These are phyloP conservation scores for Hymenoscyphus linearis DNA, from an alignment of 2,329 filamentous ascomycete genomes.

Conservation along the genomic window DNA sequence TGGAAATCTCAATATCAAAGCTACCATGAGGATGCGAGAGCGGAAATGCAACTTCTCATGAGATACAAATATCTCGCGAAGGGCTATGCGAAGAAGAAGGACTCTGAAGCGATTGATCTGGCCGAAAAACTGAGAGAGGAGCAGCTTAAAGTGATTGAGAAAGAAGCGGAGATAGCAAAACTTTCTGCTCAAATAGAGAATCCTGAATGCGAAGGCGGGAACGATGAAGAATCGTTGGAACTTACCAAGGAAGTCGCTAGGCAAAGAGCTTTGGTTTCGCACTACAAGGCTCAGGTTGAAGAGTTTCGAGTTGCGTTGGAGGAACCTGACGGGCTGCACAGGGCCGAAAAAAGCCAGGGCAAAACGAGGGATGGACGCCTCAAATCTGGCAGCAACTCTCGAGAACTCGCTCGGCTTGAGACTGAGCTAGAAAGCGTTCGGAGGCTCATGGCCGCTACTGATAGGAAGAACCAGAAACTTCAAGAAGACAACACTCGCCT, in stretches of 20 bases:
- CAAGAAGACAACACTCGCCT: conserved; percentile 30
- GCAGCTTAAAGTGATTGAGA: conserved; percentile 55
- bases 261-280: conserved; percentile 51
- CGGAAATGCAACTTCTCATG: conserved; percentile 71
- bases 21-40: conserved; percentile 67
- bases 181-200: conserved; percentile 52
- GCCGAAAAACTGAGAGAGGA: conserved; percentile 62
- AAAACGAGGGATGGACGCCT: conserved; percentile 46
- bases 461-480: conserved; percentile 31
- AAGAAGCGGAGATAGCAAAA: conserved; percentile 59
- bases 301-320: conserved; percentile 50
- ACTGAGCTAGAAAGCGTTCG: conserved; percentile 50
- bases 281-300: conserved; percentile 55
- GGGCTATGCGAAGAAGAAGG: conserved; percentile 73
- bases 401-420: conserved; percentile 44
- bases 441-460: conserved; percentile 43
- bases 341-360: conserved; percentile 35
- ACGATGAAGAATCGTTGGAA: conserved; percentile 40
- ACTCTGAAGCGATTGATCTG: conserved; percentile 63
- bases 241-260: conserved; percentile 50
- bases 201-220: conserved; percentile 34
- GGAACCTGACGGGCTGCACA: conserved; percentile 43
- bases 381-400: conserved; percentile 49
- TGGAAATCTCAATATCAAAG: conserved; percentile 75
- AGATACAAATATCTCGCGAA: conserved; percentile 76